phyloP scores from a whole-genome alignment of 2,329 filamentous ascomycete genomes.

The Chrysoporthe deuterocubensis region DNA sequence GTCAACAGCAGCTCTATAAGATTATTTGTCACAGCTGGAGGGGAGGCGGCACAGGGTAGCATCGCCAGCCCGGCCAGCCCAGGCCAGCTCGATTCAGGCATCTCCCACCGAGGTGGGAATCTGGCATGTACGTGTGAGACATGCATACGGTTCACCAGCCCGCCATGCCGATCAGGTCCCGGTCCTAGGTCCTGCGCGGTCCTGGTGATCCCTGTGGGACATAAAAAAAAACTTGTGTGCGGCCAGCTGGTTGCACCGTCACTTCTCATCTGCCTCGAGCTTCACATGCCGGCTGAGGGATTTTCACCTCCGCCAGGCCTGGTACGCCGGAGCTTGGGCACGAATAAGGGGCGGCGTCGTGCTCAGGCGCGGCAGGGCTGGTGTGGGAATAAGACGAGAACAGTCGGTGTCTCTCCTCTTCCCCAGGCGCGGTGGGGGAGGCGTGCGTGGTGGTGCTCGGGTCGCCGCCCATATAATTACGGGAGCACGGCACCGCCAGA shows the following conservation, averaged over 20 bases:
- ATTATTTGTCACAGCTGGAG: too few relatives aligned
- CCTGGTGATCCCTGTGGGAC: too few relatives aligned
- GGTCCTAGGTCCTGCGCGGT: background rate
- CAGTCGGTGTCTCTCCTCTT: too few relatives aligned
- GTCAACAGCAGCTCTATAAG: too few relatives aligned
- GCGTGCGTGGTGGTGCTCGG: too few relatives aligned
- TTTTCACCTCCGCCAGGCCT: background rate
- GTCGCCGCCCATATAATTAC: too few relatives aligned
- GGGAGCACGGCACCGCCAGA: too few relatives aligned
- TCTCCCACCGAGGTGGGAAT: background rate
- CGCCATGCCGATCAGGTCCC: conserved; percentile 13
- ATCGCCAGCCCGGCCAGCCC: too few relatives aligned
- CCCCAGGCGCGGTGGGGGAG: too few relatives aligned
- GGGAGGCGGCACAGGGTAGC: too few relatives aligned
- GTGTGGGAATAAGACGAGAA: background rate
- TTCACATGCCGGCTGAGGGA: conserved; percentile 6
- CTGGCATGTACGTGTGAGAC: conserved; percentile 1
- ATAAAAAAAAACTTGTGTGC: background rate
- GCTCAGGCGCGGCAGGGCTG: background rate
- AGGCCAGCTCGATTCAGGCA: background rate
- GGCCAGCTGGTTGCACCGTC: conserved; percentile 3
- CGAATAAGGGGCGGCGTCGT: background rate
- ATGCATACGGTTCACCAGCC: conserved; percentile 14
- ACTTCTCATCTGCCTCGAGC: background rate
- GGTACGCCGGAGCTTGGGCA: background rate